These are phyloP conservation scores for Microascus cirrosus DNA, from an alignment of 2,329 filamentous ascomycete genomes.

Conservation along the genomic window DNA sequence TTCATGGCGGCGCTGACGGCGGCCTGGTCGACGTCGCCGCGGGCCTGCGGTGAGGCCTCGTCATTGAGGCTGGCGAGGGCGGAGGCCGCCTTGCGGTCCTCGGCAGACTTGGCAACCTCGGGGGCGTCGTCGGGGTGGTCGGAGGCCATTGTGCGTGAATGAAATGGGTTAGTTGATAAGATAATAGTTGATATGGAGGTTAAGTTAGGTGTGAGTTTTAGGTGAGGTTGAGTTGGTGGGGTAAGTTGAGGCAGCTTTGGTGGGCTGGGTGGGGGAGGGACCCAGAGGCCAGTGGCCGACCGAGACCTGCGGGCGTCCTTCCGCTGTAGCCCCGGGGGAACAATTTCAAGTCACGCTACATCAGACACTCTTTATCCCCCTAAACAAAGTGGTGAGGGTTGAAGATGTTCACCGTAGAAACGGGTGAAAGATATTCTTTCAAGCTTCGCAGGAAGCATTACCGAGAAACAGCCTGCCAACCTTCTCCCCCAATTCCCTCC, in stretches of 20 bases:
- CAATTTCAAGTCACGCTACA: too few species aligned
- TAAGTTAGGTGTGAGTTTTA: background rate
- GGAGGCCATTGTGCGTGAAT: constrained; percentile 44
- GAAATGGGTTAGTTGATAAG: background rate
- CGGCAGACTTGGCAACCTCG: constrained; percentile 51
- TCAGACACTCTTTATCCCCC: too few species aligned
- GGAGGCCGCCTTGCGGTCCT: constrained; percentile 67
- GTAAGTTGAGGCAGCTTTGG: background rate
- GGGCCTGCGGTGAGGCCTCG: constrained; percentile 32
- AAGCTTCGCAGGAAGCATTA: too few species aligned
- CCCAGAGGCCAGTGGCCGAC: background rate
- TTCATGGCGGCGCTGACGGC: constrained; percentile 65
- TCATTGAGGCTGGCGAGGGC: constrained; percentile 61
- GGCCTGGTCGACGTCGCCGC: constrained; percentile 54
- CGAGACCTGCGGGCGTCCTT: too few species aligned
- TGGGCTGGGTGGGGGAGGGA: background rate
- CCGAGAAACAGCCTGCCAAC: too few species aligned
- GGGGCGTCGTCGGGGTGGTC: constrained; percentile 48
- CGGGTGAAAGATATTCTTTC: too few species aligned
- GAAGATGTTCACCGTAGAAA: too few species aligned
- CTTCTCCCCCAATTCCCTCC: too few species aligned
- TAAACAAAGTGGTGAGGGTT: too few species aligned
- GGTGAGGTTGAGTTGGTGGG: background rate
- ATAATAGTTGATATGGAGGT: background rate
- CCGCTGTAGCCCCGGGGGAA: too few species aligned